Conservation (phyloP, 306 rosid genomes). For the Cucumis sativus region Cucumber_9930_V3 NC_026661.2:820001-820500, state of each 20-base stretch:
- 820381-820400: constrained; percentile 84
- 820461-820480: not conserved
- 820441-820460: constrained; percentile 88
- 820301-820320: constrained; percentile 88
- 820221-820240: not conserved
- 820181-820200: not conserved
- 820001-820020: constrained; percentile 11
- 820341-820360: constrained; percentile 10
- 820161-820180: not conserved
- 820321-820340: constrained; percentile 67
- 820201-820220: not conserved
- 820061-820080: constrained; percentile 61
- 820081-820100: constrained; percentile 52
- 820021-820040: constrained; percentile 5
- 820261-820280: constrained; percentile 77
- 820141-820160: not conserved
- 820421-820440: constrained; percentile 88
- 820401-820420: constrained; percentile 86
- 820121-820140: constrained; percentile 82
- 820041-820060: constrained; percentile 46
- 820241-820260: constrained; percentile 82
- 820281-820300: constrained; percentile 93
- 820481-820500: not conserved
- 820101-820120: constrained; percentile 69
- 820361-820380: constrained; percentile 50